Evolutionary conservation across 2,329 filamentous ascomycete genomes (phyloP).

Genomic region (Talaromyces marneffei): DNA sequence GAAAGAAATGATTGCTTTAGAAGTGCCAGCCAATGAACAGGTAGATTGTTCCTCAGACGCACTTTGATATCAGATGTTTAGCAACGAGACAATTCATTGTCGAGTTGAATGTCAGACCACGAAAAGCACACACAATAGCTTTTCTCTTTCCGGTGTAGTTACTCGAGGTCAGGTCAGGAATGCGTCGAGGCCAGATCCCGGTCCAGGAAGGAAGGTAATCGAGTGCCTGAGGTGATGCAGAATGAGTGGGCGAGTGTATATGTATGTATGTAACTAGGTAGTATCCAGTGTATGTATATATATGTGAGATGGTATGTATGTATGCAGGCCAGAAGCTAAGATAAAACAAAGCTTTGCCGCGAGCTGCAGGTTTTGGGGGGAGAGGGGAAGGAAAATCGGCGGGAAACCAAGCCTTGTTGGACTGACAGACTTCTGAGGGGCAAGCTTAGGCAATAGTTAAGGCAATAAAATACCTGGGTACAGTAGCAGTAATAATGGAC

Average conservation of each 20-base stretch:
- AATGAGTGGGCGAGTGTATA: background rate
- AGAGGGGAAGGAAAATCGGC: constrained; percentile 2
- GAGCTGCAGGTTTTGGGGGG: constrained; percentile 10
- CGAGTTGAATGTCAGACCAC: background rate
- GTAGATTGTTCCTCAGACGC: constrained; percentile 5
- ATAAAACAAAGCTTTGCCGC: constrained; percentile 30
- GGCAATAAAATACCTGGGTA: constrained; percentile 7
- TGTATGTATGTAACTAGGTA: constrained; percentile 8
- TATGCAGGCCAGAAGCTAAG: constrained; percentile 13
- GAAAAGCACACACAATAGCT: background rate
- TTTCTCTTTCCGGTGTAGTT: background rate
- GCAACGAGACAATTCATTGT: constrained; percentile 6
- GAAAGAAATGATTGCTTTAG: background rate
- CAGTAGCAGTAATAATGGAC: background rate
- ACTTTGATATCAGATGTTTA: constrained; percentile 5
- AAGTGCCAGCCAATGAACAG: background rate
- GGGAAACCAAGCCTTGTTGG: constrained; percentile 4
- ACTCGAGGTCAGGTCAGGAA: background rate
- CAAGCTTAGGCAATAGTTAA: constrained; percentile 4
- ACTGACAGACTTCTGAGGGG: constrained; percentile 1
- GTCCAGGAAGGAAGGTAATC: background rate
- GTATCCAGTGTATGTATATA: background rate
- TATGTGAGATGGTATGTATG: constrained; percentile 1
- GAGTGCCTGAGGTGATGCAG: background rate
- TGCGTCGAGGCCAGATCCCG: constrained; percentile 1